These are phyloP conservation scores for Phyllosticta citribraziliensis DNA, from an alignment of 2,329 filamentous ascomycete species.

Conservation along the genomic window DNA sequence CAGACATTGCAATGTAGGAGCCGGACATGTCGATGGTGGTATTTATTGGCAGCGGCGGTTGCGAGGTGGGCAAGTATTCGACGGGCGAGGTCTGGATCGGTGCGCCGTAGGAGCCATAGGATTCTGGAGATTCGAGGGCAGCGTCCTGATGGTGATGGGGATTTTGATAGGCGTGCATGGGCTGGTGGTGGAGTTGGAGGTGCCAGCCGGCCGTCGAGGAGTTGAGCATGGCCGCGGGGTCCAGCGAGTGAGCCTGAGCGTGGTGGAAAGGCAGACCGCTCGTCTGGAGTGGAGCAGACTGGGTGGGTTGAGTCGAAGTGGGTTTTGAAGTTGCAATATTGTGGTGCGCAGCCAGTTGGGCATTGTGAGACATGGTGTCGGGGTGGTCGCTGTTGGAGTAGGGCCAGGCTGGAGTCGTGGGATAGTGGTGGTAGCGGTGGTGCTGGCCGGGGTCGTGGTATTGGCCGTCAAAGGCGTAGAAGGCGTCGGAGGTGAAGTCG, in stretches of 20 bases:
- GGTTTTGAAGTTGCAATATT: conserved; percentile 17
- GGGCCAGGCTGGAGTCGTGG: conserved; percentile 27
- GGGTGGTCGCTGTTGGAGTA: conserved; percentile 24
- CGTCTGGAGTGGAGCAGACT: conserved; percentile 25
- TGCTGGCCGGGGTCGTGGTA: conserved; percentile 5
- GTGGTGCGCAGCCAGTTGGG: conserved; percentile 12
- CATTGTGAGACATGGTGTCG: conserved; percentile 20
- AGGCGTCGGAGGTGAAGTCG: conserved; percentile 11
- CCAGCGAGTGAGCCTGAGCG: conserved; percentile 23
- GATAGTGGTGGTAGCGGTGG: conserved; percentile 17
- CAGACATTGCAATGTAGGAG: conserved; percentile 31
- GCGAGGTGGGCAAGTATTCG: conserved; percentile 36
- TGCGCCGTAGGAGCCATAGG: conserved; percentile 22
- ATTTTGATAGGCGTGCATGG: conserved; percentile 19
- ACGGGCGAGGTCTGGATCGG: conserved; percentile 37
- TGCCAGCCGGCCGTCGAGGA: conserved; percentile 36
- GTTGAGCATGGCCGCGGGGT: conserved; percentile 24
- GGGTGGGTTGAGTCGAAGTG: conserved; percentile 17
- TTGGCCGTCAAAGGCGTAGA: conserved; percentile 5
- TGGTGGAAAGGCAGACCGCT: conserved; percentile 20
- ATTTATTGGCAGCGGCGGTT: conserved; percentile 16
- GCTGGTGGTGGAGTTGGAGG: conserved; percentile 24
- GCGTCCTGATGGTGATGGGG: conserved; percentile 22
- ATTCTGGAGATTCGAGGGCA: conserved; percentile 24
- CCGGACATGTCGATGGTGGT: conserved; percentile 30